Percentiles rank a stretch among this genome's conserved stretches.
Evolutionary conservation across 257 asterid species (phyloP).

Genomic region (Haberlea rhodopensis): DNA sequence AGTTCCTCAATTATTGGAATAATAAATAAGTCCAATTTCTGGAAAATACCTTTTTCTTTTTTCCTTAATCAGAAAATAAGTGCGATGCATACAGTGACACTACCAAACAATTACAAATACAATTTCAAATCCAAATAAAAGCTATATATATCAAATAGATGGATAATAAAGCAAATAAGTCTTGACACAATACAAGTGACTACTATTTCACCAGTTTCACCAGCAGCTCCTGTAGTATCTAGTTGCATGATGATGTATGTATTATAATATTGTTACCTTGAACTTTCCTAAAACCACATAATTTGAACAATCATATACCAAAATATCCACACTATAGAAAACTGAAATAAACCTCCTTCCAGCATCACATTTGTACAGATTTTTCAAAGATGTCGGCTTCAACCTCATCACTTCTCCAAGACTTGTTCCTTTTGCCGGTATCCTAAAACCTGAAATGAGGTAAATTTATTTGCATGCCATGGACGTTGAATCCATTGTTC

Average conservation of each 20-base stretch:
- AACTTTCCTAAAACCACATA: slow-evolving; percentile 23
- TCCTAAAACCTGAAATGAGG: neutral
- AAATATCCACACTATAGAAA: neutral
- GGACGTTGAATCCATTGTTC: neutral
- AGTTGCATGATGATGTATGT: slow-evolving; percentile 16
- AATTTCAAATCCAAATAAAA: slow-evolving; percentile 13
- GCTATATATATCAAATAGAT: slow-evolving; percentile 9
- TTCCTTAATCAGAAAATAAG: neutral
- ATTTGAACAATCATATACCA: neutral
- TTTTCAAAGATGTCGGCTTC: neutral
- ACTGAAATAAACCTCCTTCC: neutral
- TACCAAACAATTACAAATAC: neutral
- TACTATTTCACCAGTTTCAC: slow-evolving; percentile 26
- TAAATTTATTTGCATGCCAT: neutral
- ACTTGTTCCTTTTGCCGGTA: neutral
- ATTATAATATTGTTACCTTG: neutral
- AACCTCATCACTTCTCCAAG: neutral
- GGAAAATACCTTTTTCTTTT: neutral
- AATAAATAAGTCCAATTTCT: neutral
- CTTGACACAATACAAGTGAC: slow-evolving; percentile 20
- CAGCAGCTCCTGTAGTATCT: slow-evolving; percentile 22
- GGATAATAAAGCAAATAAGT: slow-evolving; percentile 17
- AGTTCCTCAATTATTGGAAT: neutral
- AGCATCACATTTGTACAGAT: neutral
- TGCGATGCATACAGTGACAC: no score